phyloP scores from a whole-genome alignment of 2,329 filamentous ascomycete species.

The Fusarium circinatum region DNA sequence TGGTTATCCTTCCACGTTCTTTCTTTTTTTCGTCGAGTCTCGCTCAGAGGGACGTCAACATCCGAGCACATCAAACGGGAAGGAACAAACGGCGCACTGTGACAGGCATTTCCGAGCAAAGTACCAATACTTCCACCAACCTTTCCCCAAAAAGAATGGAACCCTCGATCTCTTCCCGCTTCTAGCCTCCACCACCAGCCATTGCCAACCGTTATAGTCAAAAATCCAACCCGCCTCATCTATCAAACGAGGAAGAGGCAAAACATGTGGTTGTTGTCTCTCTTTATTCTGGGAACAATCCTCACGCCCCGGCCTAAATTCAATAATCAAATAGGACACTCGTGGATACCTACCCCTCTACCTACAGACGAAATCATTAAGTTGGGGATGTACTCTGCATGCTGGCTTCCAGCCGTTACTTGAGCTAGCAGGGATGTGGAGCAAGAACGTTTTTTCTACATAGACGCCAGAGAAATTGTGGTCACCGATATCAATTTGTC shows the following conservation, averaged over 20 bases:
- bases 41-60: slow-evolving; percentile 24
- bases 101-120: slow-evolving; percentile 23
- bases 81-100: slow-evolving; percentile 37
- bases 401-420: slow-evolving; percentile 25
- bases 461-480: slow-evolving; percentile 27
- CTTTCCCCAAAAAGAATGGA: slow-evolving; percentile 32
- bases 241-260: slow-evolving; percentile 9
- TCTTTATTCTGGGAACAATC: background rate
- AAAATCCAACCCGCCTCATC: slow-evolving; percentile 9
- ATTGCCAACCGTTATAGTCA: slow-evolving; percentile 13
- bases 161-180: slow-evolving; percentile 36
- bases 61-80: slow-evolving; percentile 11
- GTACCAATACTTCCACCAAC: slow-evolving; percentile 38
- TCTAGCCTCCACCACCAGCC: slow-evolving; percentile 25
- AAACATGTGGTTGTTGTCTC: slow-evolving; percentile 11
- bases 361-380: background rate
- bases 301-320: background rate
- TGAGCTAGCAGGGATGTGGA: slow-evolving; percentile 37
- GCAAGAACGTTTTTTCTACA: slow-evolving; percentile 28
- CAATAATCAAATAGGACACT: slow-evolving; percentile 7
- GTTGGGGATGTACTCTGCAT: slow-evolving; percentile 14
- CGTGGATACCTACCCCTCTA: background rate
- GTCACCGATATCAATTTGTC: slow-evolving; percentile 16
- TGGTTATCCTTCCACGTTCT: slow-evolving; percentile 11
- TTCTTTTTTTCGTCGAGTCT: slow-evolving; percentile 17